Percentiles rank a stretch among this genome's conserved stretches.
Conservation (phyloP, 225 moss, liverwort and hornwort genomes). For the Takakia lepidozioides region DNA sequence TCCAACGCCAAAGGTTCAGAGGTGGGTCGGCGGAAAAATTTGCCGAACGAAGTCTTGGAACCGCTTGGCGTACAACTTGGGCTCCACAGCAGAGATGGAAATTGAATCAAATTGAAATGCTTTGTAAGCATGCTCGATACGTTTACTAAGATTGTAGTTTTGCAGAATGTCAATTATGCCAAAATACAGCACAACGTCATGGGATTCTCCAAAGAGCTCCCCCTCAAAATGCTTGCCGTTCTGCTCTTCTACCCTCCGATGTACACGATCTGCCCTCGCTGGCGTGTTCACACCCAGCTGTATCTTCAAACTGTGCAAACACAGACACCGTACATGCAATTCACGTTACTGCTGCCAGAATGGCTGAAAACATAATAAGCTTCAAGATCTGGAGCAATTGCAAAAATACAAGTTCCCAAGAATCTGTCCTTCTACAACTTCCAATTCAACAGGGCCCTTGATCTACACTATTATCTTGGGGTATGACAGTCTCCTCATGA, state of each 20-base stretch:
- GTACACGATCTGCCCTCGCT: constrained; percentile 86
- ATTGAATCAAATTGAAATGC: constrained; percentile 88
- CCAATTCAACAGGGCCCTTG: too few species aligned
- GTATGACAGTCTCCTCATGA: too few species aligned
- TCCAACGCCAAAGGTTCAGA: constrained; percentile 23
- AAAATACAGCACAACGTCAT: constrained; percentile 99
- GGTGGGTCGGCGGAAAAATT: constrained; percentile 77
- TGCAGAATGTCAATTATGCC: constrained; percentile 99
- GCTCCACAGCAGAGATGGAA: constrained; percentile 98
- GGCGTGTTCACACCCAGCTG: constrained; percentile 99
- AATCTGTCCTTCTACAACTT: too few species aligned
- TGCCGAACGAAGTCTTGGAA: constrained; percentile 92
- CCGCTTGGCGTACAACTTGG: constrained; percentile 89
- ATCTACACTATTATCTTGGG: too few species aligned
- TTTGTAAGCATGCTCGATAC: constrained; percentile 96
- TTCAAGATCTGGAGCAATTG: too few species aligned
- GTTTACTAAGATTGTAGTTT: constrained; percentile 93
- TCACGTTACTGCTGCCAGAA: too few species aligned
- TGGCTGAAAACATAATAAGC: too few species aligned
- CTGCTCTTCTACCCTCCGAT: constrained; percentile 39
- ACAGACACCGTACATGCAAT: too few species aligned
- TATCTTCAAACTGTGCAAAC: constrained; percentile 73
- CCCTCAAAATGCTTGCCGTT: constrained; percentile 52
- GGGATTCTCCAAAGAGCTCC: constrained; percentile 89
- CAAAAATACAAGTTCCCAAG: too few species aligned